Base-by-base conservation (phyloP, 2,329 filamentous ascomycete genomes). In the Aspergillus tanneri region DNA sequence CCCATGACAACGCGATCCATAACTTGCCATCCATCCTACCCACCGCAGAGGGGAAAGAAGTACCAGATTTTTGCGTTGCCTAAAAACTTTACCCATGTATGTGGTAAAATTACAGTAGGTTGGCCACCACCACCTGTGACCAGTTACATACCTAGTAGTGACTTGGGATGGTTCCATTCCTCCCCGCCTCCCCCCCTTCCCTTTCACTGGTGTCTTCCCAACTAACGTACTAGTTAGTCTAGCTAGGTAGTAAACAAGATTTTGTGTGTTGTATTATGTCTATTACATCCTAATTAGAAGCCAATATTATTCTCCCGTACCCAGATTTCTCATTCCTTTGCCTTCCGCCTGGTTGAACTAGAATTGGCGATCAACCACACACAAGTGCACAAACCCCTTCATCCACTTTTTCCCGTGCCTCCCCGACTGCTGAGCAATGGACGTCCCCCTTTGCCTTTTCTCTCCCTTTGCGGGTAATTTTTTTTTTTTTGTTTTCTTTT, bases 321-420 rank as follows among this genome's bases (percentile, higher is more conserved):
- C 45, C 45, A 54, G 46, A 55, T 53, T 55, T 46, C 43, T 47
- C 58, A 64, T 64, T 63, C 60, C 57, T 59, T 59, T 59, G 43
- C 57, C 52, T 58, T 60, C 54, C 49, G 46, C 50, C 51, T 53
- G 53, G 52, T 55, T 52, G 51, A 53, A 59, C 50, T 54, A 54
- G 50, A 50, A 47, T 49, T 58, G 58, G 52, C 53, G 59, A 66
- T 60, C 61, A 65, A 61, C 62, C 59, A 64, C 61, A 47, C 37
- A 37, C 41, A 45, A 48, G 52, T 55, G 58, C 60, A 59, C 58
- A 59, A 59, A 57, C 54, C 55, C 54, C 37, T 55, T 52, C 37
- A 39, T 45, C 43, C 40, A 49, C 46, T 53, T 42, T 42, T 49
- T 51, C 47, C 50, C 48, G 52, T 57, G 51, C 57, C 50, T 55